phyloP scores from a whole-genome alignment of 345 rosid species.

The Hirschfeldia incana region DNA sequence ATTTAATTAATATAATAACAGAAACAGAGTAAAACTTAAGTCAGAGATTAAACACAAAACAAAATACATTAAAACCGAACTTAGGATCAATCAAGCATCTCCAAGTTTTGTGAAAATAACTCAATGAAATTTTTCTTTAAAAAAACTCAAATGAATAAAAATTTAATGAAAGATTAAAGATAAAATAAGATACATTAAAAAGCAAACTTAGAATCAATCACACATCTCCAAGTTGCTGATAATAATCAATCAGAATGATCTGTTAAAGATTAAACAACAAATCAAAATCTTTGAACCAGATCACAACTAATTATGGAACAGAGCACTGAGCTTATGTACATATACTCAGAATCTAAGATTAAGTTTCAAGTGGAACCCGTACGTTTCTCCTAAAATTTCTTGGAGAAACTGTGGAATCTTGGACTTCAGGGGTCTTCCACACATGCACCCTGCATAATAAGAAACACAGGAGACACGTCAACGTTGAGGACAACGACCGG shows the following conservation, averaged over 20 bases:
- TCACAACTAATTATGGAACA: background rate
- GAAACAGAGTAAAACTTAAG: background rate
- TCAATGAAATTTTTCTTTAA: background rate
- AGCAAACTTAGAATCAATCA: background rate
- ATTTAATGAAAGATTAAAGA: too few relatives aligned
- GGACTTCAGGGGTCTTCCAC: background rate
- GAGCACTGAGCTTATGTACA: background rate
- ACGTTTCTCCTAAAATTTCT: background rate
- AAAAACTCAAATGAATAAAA: background rate
- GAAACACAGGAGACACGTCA: background rate
- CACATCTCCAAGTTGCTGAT: background rate
- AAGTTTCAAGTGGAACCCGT: background rate
- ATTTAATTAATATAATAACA: constrained; percentile 69
- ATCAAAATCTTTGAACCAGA: background rate
- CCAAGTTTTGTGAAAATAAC: background rate
- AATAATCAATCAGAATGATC: background rate
- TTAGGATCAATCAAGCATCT: background rate
- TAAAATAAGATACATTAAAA: background rate
- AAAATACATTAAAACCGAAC: background rate
- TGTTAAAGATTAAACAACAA: background rate
- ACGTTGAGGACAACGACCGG: background rate
- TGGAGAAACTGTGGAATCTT: background rate
- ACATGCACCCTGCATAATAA: background rate
- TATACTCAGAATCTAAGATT: constrained; percentile 21
- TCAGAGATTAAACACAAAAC: background rate